These are phyloP conservation scores for Aspergillus sp. DNA, from an alignment of 2,329 filamentous ascomycete species.

Conservation along the genomic window DNA sequence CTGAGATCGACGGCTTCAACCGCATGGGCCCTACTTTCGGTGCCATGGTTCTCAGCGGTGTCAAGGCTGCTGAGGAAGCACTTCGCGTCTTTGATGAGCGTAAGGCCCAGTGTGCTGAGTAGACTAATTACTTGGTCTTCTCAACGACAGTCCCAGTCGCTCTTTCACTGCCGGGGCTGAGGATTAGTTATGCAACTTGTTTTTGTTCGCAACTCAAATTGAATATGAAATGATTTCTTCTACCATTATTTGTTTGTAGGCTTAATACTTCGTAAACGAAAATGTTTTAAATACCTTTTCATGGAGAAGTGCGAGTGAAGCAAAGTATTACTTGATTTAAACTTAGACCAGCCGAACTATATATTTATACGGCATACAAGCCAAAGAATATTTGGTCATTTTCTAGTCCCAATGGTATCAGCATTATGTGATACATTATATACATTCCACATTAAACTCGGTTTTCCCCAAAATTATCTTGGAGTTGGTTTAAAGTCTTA, in stretches of 20 bases:
- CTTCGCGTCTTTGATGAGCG: constrained; percentile 74
- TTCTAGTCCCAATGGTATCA: too few relatives aligned
- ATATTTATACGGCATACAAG: too few relatives aligned
- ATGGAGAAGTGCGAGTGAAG: too few relatives aligned
- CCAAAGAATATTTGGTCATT: too few relatives aligned
- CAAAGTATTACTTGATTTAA: too few relatives aligned
- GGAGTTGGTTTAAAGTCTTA: too few relatives aligned
- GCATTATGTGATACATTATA: too few relatives aligned
- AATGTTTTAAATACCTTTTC: too few relatives aligned
- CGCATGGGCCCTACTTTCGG: constrained; percentile 89
- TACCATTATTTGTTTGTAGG: neutral
- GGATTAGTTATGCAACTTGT: neutral
- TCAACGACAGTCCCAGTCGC: constrained; percentile 2
- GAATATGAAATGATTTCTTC: neutral
- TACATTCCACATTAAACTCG: too few relatives aligned
- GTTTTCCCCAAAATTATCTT: too few relatives aligned
- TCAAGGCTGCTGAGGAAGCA: constrained; percentile 89
- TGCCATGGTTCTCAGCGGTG: constrained; percentile 82
- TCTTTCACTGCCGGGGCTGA: constrained; percentile 5
- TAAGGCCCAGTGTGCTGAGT: constrained; percentile 71
- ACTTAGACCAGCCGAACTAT: too few relatives aligned
- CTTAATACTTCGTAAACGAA: too few relatives aligned
- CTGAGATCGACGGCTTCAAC: constrained; percentile 86
- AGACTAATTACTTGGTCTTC: neutral
- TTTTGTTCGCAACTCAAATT: neutral